A percentile compares a stretch with the other conserved stretches of the same genome.
Evolutionary conservation across 2,329 filamentous ascomycete species (phyloP).

Genomic region (Aureobasidium sp.): DNA sequence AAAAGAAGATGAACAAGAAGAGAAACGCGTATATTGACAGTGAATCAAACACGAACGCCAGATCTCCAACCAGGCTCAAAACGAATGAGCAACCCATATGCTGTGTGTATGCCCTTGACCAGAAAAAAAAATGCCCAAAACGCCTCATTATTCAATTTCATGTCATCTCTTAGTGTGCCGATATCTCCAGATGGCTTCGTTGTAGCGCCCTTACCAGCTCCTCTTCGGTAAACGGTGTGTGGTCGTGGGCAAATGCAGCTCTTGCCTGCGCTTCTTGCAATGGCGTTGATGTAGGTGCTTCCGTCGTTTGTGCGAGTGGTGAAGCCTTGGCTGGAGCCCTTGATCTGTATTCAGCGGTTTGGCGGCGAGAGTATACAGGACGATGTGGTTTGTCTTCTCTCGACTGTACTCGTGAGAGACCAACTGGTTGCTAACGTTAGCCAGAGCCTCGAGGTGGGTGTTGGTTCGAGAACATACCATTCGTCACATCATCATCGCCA

Average conservation of each 20-base stretch:
- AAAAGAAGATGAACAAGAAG: neutral
- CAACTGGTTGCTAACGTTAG: conserved; percentile 20
- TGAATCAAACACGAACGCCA: neutral
- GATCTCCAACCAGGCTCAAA: neutral
- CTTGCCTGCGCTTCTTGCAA: neutral
- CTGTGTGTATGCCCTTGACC: neutral
- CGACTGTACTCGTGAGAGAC: conserved; percentile 28
- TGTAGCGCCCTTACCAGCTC: conserved; percentile 38
- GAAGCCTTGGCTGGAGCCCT: neutral
- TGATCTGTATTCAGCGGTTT: conserved; percentile 22
- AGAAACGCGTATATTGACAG: neutral
- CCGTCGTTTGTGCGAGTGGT: neutral
- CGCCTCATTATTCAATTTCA: conserved; percentile 7
- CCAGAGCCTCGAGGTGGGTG: neutral
- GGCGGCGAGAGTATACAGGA: conserved; percentile 18
- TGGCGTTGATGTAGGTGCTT: neutral
- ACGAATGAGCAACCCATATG: neutral
- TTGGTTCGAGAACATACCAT: conserved; percentile 30
- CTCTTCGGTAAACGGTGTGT: conserved; percentile 36
- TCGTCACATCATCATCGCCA: conserved; percentile 39
- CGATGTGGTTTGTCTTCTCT: conserved; percentile 18
- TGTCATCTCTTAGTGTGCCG: conserved; percentile 12
- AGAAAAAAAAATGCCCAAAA: neutral
- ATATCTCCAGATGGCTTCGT: conserved; percentile 31
- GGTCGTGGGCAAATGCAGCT: conserved; percentile 23